Percentiles rank a stretch among this genome's conserved stretches.
phyloP scores from a whole-genome alignment of 169 alveolate species.

The Theileria equi region DNA sequence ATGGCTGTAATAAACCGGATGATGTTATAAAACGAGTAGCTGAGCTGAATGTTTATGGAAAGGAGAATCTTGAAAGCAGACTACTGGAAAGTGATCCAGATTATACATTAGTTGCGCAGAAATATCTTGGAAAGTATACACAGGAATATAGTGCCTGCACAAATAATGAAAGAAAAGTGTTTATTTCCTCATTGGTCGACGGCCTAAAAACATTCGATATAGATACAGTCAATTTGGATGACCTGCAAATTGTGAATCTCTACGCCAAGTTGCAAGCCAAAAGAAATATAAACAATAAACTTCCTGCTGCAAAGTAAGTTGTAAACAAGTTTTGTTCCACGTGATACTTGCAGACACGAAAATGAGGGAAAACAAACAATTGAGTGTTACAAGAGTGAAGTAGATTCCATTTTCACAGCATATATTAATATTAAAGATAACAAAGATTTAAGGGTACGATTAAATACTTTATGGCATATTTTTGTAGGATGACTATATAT shows the following conservation, averaged over 20 bases:
- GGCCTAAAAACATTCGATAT: background rate
- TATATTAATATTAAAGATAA: conserved; percentile 21
- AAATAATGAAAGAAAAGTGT: conserved; percentile 5
- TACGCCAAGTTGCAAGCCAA: conserved; percentile 17
- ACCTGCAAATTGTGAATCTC: conserved; percentile 20
- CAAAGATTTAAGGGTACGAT: background rate
- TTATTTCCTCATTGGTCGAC: conserved; percentile 8
- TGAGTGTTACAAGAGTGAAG: conserved; percentile 31
- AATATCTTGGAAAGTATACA: background rate
- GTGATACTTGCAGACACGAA: no score
- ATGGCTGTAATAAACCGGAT: conserved; percentile 61
- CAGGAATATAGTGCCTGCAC: conserved; percentile 4
- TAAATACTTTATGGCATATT: background rate
- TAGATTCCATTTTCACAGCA: conserved; percentile 28
- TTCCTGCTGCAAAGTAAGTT: conserved; percentile 17
- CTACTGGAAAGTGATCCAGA: conserved; percentile 19
- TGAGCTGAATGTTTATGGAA: conserved; percentile 37
- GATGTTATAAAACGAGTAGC: conserved; percentile 59
- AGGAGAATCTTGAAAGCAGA: conserved; percentile 21
- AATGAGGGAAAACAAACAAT: conserved; percentile 33
- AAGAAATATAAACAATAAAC: conserved; percentile 6
- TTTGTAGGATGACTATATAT: conserved; percentile 16
- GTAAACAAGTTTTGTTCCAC: no score
- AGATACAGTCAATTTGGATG: background rate
- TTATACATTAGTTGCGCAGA: conserved; percentile 7